These are phyloP conservation scores for Calocybe gangraenosa DNA, from an alignment of 768 basidiomycete species.

Conservation along the genomic window DNA sequence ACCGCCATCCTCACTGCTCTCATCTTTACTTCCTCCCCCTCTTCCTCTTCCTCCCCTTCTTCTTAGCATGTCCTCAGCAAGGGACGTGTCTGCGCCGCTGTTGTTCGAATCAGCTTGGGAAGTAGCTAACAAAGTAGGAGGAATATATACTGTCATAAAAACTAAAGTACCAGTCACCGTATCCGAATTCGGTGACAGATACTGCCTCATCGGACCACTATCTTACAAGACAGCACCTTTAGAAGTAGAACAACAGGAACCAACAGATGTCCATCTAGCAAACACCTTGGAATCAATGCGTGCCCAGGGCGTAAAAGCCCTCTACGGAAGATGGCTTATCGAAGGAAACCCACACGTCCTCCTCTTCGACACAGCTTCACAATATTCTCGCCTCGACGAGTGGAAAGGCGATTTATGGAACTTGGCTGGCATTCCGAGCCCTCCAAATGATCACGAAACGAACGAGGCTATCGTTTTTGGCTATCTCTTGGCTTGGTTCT, in stretches of 20 bases:
- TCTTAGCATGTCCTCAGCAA: slow-evolving; percentile 33
- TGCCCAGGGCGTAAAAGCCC: slow-evolving; percentile 83
- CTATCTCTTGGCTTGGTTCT: slow-evolving; percentile 98
- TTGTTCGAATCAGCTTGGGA: slow-evolving; percentile 98
- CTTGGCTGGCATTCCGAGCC: slow-evolving; percentile 94
- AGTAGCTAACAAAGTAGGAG: slow-evolving; percentile 98
- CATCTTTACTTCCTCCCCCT: slow-evolving; percentile 9
- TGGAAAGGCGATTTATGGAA: slow-evolving; percentile 99
- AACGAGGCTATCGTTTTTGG: slow-evolving; percentile 98
- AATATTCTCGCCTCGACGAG: slow-evolving; percentile 86
- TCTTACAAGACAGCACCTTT: slow-evolving; percentile 98
- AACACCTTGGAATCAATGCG: slow-evolving; percentile 79
- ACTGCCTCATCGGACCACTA: slow-evolving; percentile 96
- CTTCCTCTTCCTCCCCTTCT: slow-evolving; percentile 24
- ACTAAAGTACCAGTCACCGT: slow-evolving; percentile 99
- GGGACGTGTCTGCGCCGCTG: slow-evolving; percentile 74
- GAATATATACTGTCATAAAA: slow-evolving; percentile 99
- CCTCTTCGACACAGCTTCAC: slow-evolving; percentile 91
- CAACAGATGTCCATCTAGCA: slow-evolving; percentile 75
- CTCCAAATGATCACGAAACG: slow-evolving; percentile 95
- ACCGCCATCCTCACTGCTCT: slow-evolving; percentile 25
- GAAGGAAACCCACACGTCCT: slow-evolving; percentile 95
- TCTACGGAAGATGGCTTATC: slow-evolving; percentile 98
- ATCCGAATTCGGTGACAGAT: slow-evolving; percentile 91
- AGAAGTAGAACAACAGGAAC: slow-evolving; percentile 96